A percentile compares a stretch with the other conserved stretches of the same genome.
Conservation (phyloP, 2,329 filamentous ascomycete genomes). For the Herpotrichia juniperi region DNA sequence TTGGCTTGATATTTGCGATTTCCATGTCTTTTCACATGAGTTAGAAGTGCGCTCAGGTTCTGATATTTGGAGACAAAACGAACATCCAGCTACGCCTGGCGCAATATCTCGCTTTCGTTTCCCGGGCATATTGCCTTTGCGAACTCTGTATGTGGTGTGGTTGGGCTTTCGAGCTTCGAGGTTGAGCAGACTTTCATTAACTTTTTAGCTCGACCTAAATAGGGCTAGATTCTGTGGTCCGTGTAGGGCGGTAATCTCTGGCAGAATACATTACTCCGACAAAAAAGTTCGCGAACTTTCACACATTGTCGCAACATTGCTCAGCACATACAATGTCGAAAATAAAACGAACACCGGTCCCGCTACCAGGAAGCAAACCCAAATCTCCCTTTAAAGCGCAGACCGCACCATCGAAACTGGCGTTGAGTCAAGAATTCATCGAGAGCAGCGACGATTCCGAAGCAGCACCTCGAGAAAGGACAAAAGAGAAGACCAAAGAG, state of each 20-base stretch:
- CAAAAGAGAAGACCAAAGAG: conserved; percentile 26
- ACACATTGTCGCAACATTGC: conserved; percentile 6
- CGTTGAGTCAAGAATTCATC: conserved; percentile 45
- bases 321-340: conserved; percentile 37
- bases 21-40: conserved; percentile 14
- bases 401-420: conserved; percentile 24
- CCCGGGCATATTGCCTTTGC: conserved; percentile 28
- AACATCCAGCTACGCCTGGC: conserved; percentile 14
- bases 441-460: conserved; percentile 42
- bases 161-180: not conserved
- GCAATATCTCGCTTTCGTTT: conserved; percentile 36
- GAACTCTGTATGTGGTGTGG: not conserved
- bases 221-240: conserved; percentile 15
- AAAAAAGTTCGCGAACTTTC: conserved; percentile 38
- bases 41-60: not conserved
- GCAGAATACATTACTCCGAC: conserved; percentile 27
- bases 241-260: conserved; percentile 15
- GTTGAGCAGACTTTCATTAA: conserved; percentile 15
- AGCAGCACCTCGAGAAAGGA: conserved; percentile 16
- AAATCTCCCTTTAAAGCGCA: conserved; percentile 30
- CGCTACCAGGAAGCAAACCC: conserved; percentile 36
- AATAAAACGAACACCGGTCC: conserved; percentile 41
- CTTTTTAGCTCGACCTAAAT: conserved; percentile 22
- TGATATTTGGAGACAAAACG: not conserved
- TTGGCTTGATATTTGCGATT: conserved; percentile 21